These are phyloP conservation scores for Cicer pinnatifidum DNA, from an alignment of 306 rosid species.

Conservation along the genomic window DNA sequence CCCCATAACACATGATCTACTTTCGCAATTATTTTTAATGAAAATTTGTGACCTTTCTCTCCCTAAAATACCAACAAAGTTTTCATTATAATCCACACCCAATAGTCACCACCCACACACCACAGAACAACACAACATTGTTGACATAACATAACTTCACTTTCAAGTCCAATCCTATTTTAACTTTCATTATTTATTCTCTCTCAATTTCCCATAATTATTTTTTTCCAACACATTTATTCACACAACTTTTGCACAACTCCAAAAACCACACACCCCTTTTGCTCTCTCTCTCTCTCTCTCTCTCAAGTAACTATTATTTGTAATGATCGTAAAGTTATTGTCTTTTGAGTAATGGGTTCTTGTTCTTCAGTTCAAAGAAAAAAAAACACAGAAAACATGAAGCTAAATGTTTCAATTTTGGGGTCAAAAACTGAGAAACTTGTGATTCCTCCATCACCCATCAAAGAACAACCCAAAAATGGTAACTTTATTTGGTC, in stretches of 20 bases:
- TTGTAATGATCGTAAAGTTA: slow-evolving; percentile 50
- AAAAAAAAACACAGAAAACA: slow-evolving; percentile 48
- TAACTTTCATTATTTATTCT: slow-evolving; percentile 32
- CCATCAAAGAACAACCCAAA: slow-evolving; percentile 55
- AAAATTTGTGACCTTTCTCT: no score
- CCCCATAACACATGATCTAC: no score
- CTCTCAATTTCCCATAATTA: background rate
- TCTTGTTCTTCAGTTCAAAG: slow-evolving; percentile 66
- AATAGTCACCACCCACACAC: no score
- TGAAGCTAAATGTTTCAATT: slow-evolving; percentile 58
- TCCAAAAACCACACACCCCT: slow-evolving; percentile 50
- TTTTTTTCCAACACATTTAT: slow-evolving; percentile 36
- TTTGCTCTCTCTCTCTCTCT: background rate
- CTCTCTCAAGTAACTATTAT: slow-evolving; percentile 10
- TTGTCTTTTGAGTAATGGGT: slow-evolving; percentile 64
- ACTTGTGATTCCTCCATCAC: slow-evolving; percentile 63
- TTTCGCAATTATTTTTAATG: no score
- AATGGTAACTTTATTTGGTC: slow-evolving; percentile 53
- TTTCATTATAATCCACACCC: no score
- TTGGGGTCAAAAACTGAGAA: slow-evolving; percentile 62
- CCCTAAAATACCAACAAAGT: no score
- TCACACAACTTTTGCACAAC: slow-evolving; percentile 46
- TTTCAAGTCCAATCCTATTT: slow-evolving; percentile 37
- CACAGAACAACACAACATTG: no score
- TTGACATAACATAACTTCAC: no score